These are phyloP conservation scores for Nasturtium officinale DNA, from an alignment of 345 rosid species.

Conservation along the genomic window DNA sequence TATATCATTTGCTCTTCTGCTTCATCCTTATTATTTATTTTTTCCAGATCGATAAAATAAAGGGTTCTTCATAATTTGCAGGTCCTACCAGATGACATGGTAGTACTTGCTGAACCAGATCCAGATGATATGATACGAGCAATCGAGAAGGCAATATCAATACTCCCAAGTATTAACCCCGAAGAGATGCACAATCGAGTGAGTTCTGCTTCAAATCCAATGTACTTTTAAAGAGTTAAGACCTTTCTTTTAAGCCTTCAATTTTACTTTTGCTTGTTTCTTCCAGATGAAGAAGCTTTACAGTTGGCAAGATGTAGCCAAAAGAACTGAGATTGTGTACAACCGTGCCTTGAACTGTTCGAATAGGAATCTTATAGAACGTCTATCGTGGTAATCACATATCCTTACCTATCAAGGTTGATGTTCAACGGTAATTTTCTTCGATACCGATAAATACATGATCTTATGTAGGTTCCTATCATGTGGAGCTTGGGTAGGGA, in stretches of 20 bases:
- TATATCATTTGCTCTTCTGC: background rate
- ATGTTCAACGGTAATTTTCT: background rate
- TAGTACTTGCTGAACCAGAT: slow-evolving; percentile 95
- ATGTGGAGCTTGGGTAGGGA: slow-evolving; percentile 96
- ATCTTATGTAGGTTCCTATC: slow-evolving; percentile 66
- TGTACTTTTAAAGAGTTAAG: no score
- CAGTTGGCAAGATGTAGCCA: slow-evolving; percentile 95
- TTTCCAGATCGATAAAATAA: background rate
- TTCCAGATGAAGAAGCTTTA: slow-evolving; percentile 73
- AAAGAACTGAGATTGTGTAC: slow-evolving; percentile 89
- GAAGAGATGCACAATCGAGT: slow-evolving; percentile 87
- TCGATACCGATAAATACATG: background rate
- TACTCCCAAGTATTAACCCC: slow-evolving; percentile 84
- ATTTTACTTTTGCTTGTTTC: slow-evolving; percentile 14
- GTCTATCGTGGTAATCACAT: slow-evolving; percentile 61
- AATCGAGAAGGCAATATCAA: slow-evolving; percentile 69
- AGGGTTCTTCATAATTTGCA: slow-evolving; percentile 29
- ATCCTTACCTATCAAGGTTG: slow-evolving; percentile 11
- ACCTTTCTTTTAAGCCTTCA: no score
- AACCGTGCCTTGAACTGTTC: slow-evolving; percentile 74
- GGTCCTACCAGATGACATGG: slow-evolving; percentile 98
- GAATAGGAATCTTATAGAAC: slow-evolving; percentile 60
- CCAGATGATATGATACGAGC: slow-evolving; percentile 90
- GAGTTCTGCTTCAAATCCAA: slow-evolving; percentile 39
- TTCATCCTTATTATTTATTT: background rate